Percentiles rank a stretch among this genome's conserved stretches.
Conservation (phyloP, 2,329 filamentous ascomycete species). For the Fusarium pseudograminearum region DNA sequence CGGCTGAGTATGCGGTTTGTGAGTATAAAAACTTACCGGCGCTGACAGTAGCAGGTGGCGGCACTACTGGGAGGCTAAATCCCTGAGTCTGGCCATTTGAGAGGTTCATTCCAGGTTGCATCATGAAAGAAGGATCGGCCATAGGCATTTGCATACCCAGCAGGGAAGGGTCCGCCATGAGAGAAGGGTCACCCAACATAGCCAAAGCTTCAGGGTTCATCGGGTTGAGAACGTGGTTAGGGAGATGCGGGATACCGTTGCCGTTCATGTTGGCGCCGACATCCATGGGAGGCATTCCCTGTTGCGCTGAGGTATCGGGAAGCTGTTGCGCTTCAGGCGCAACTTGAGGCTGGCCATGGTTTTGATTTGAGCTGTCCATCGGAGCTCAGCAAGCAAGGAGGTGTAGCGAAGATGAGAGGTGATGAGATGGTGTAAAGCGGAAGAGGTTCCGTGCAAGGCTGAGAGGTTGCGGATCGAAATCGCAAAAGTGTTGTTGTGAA, state of each 20-base stretch:
- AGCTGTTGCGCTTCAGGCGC: constrained; percentile 39
- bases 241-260: constrained; percentile 39
- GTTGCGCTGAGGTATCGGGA: constrained; percentile 19
- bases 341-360: constrained; percentile 38
- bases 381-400: neutral
- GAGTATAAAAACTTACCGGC: constrained; percentile 48
- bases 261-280: constrained; percentile 20
- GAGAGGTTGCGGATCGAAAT: constrained; percentile 25
- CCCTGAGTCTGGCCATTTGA: constrained; percentile 49
- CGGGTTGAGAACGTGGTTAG: constrained; percentile 38
- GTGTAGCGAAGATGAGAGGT: neutral
- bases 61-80: constrained; percentile 35
- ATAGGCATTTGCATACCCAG: constrained; percentile 45
- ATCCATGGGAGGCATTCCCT: constrained; percentile 22
- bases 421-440: neutral
- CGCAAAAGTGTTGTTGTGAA: constrained; percentile 37
- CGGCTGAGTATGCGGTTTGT: neutral
- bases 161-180: constrained; percentile 46
- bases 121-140: constrained; percentile 46
- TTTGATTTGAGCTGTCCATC: constrained; percentile 41
- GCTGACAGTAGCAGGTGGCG: constrained; percentile 48
- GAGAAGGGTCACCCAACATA: constrained; percentile 43
- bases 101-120: constrained; percentile 50
- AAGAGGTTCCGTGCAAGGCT: constrained; percentile 24
- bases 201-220: constrained; percentile 44